Base-by-base conservation (phyloP, 805 yeast species). In the Lipomyces orientalis region DNA sequence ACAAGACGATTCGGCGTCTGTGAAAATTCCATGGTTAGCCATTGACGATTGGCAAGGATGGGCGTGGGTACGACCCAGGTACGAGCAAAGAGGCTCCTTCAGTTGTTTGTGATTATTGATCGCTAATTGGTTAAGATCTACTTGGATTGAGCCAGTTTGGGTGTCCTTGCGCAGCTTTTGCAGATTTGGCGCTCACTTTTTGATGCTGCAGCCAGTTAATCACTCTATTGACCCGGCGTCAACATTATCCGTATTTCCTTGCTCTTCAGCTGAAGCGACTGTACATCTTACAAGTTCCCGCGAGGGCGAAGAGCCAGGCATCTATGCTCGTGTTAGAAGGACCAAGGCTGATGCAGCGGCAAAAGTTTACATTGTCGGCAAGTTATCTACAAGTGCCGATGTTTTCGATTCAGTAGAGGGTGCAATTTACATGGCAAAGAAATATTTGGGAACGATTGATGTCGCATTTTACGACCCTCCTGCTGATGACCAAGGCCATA, bases 71-170 rank as follows among this genome's bases (percentile, higher is more conserved):
- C 61, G 61, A 2, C 25, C 58, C 5, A 39, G 58, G 61, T n/a
- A n/a, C n/a, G n/a, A n/a, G n/a, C n/a, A n/a, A n/a, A n/a, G n/a
- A n/a, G n/a, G n/a, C n/a, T n/a, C n/a, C n/a, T n/a, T n/a, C n/a
- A n/a, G n/a, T n/a, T 3, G 1, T 4, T 31, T 51, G 2, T 56
- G 22, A 25, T 56, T n/a, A 56, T n/a, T 4, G 6, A 7, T 31
- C 14, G 39, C 46, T 37, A 34, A 34, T 19, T 56, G 46, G 16
- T 31, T 8, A 58, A 58, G 61, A 31, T 14, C 52, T 39, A 58
- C 61, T 19, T 58, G 61, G 61, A 58, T 58, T 12, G 61, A 58
- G 33, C 58, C 61, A 19, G 19, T 33, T 19, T 58, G 52, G 58
- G 19, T 19, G 3, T 19, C 52, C 4, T 35, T 58, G 35, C 52